Evolutionary conservation across 345 rosid genomes (phyloP).

Genomic region (Hibiscus syriacus): DNA sequence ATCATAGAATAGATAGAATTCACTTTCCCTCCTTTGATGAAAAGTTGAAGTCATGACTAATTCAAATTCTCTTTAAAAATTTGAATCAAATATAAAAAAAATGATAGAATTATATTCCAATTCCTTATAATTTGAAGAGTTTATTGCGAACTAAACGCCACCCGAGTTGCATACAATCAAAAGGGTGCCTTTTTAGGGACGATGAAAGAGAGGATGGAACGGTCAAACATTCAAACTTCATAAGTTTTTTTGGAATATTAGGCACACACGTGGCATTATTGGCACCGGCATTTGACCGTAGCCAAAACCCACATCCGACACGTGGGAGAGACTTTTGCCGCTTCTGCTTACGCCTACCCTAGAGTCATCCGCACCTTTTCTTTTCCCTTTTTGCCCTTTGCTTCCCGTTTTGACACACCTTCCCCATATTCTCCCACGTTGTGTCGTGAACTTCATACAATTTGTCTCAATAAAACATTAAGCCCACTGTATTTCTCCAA

Average conservation of each 20-base stretch:
- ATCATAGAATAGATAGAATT: too few species aligned
- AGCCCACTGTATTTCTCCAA: not conserved
- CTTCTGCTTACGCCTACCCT: conserved; percentile 9
- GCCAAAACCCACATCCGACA: conserved; percentile 37
- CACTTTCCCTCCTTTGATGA: too few species aligned
- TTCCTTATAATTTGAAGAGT: too few species aligned
- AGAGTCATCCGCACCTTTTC: not conserved
- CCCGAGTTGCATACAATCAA: conserved; percentile 9
- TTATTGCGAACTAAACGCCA: too few species aligned
- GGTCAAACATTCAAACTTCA: conserved; percentile 52
- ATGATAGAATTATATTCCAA: too few species aligned
- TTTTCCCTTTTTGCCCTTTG: not conserved
- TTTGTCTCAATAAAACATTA: not conserved
- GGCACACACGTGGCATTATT: conserved; percentile 51
- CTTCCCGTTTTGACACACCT: not conserved
- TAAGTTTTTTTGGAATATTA: conserved; percentile 16
- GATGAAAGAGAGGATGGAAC: conserved; percentile 6
- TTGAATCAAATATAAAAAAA: too few species aligned
- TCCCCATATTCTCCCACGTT: not conserved
- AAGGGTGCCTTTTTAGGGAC: conserved; percentile 5
- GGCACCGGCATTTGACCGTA: conserved; percentile 91
- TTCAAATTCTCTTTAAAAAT: too few species aligned
- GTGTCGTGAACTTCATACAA: not conserved
- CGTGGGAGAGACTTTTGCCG: conserved; percentile 11
- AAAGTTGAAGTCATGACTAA: too few species aligned